Percentiles rank a stretch among this genome's conserved stretches.
Conservation (phyloP, 495 filamentous ascomycete genomes). For the Cercophora sp. region DNA sequence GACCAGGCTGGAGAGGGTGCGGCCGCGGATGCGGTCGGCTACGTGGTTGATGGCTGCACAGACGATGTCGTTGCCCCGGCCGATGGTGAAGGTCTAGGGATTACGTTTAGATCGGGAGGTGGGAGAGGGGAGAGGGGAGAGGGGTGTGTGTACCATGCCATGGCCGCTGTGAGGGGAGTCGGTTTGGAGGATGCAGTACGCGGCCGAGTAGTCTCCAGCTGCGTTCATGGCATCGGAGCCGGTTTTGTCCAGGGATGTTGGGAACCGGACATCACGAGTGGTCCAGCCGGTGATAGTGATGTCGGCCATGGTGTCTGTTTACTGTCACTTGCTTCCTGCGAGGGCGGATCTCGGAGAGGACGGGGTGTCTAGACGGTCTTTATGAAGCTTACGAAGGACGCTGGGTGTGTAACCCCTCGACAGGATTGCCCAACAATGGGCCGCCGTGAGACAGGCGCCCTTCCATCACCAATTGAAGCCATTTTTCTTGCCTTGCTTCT, state of each 20-base stretch:
- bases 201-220: slow-evolving; percentile 86
- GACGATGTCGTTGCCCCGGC: slow-evolving; percentile 92
- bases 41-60: slow-evolving; percentile 77
- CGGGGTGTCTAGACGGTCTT: too few relatives aligned
- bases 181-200: slow-evolving; percentile 88
- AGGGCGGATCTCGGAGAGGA: too few relatives aligned
- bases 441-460: background rate
- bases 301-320: slow-evolving; percentile 32
- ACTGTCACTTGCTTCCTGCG: too few relatives aligned
- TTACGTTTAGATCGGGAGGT: background rate
- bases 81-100: slow-evolving; percentile 85
- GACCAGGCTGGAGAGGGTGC: slow-evolving; percentile 70
- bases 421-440: too few relatives aligned
- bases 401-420: too few relatives aligned
- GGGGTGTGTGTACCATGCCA: slow-evolving; percentile 64
- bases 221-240: slow-evolving; percentile 98
- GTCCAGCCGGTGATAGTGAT: slow-evolving; percentile 78
- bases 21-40: slow-evolving; percentile 65
- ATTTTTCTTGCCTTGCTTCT: background rate
- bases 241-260: slow-evolving; percentile 90
- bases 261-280: slow-evolving; percentile 87
- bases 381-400: too few relatives aligned
- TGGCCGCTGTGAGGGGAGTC: slow-evolving; percentile 71
- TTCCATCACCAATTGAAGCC: slow-evolving; percentile 2
- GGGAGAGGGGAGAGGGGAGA: background rate